Evolutionary conservation across 495 filamentous ascomycete genomes (phyloP), one percentile per base, ranked within the genome.

Genomic region (Bacidia rubella): DNA sequence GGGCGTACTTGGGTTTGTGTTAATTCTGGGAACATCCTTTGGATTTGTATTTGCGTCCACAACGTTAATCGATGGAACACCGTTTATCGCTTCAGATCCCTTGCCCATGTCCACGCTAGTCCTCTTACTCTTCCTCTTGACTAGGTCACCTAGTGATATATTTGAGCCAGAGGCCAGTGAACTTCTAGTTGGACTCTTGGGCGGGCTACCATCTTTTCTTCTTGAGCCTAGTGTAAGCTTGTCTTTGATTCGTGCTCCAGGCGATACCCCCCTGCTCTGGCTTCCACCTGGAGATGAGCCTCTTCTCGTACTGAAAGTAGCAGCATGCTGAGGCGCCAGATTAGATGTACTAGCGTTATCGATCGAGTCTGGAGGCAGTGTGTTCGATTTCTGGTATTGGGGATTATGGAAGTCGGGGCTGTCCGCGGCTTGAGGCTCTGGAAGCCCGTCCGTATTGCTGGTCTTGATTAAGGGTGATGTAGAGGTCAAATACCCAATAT

Each of bases 381-480:
- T 59, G 22, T 55, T 42, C 2, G 60, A 43, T 21, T 62, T 62
- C 9, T 54, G 49, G 42, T 58, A 58, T 40, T 58, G 53, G n/a
- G 59, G 56, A 23, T 39, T 52, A 3, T 60, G 54, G 46, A 60
- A 57, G n/a, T 39, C 38, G 1, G 46, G 54, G 39, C 21, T 43
- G 48, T 55, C 54, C 17, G 17, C 29, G 17, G 25, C 19, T 35
- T 11, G 20, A 17, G 11, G 11, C 0, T 55, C 49, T 62, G 38
- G 45, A 62, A 40, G 62, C 47, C 35, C 3, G 3, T 67, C 58
- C 32, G 67, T 70, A 55, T 68, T 74, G 49, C 70, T 76, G 59
- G 66, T 76, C 57, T 82, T 80, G 29, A 92, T 77, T 49, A 89
- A 67, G 25, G 87, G 88, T 23, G 88, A 90, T 15, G 86, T 90